Conservation (phyloP, 768 basidiomycete genomes). For the Phaeolepiota aurea region DNA sequence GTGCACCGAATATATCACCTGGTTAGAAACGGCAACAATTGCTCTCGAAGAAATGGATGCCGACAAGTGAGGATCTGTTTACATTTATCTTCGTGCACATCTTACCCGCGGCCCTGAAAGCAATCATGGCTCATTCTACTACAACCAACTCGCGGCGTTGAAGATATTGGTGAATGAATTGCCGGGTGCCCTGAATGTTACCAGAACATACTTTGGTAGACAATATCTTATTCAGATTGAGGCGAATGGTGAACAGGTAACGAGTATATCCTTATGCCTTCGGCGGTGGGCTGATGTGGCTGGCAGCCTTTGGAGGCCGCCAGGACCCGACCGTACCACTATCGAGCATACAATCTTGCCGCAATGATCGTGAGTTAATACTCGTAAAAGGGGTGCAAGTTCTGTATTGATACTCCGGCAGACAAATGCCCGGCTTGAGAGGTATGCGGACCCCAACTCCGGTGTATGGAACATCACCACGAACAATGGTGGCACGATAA, state of each 20-base stretch:
- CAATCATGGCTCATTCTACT: slow-evolving; percentile 62
- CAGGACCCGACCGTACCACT: slow-evolving; percentile 59
- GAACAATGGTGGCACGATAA: slow-evolving; percentile 42
- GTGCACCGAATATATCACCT: slow-evolving; percentile 42
- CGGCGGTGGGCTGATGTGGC: slow-evolving; percentile 1
- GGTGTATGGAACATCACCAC: slow-evolving; percentile 43
- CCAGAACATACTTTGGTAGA: slow-evolving; percentile 40
- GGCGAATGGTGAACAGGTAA: slow-evolving; percentile 49
- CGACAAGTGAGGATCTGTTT: slow-evolving; percentile 47
- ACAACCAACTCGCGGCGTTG: slow-evolving; percentile 48
- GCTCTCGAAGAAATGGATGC: slow-evolving; percentile 37
- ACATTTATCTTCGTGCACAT: too few species aligned
- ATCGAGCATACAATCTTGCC: slow-evolving; percentile 58
- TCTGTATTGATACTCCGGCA: slow-evolving; percentile 13
- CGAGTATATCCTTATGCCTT: slow-evolving; percentile 3
- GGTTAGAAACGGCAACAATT: slow-evolving; percentile 43
- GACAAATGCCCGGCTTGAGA: slow-evolving; percentile 50
- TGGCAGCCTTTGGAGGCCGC: slow-evolving; percentile 48
- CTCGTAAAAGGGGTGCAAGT: not conserved
- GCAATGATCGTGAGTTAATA: slow-evolving; percentile 49
- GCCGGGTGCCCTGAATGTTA: slow-evolving; percentile 35
- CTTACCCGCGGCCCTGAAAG: slow-evolving; percentile 24
- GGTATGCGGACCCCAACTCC: slow-evolving; percentile 33
- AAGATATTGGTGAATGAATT: slow-evolving; percentile 46
- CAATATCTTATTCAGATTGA: slow-evolving; percentile 46